Percentiles rank a stretch among this genome's conserved stretches.
Conservation (phyloP, 352 stramenopile species). For the Aphanomyces euteiches region DNA sequence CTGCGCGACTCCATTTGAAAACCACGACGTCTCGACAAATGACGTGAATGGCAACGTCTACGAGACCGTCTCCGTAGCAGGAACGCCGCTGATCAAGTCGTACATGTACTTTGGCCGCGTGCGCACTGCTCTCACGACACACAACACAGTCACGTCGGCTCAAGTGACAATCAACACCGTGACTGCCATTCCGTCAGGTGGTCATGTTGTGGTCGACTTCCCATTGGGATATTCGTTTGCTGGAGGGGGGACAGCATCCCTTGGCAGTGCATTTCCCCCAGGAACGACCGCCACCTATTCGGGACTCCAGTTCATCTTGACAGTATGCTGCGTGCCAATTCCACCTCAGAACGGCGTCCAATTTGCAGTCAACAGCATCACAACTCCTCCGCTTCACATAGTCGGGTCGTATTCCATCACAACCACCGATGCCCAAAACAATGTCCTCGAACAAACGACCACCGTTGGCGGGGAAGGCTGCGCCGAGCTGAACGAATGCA, state of each 20-base stretch:
- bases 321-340: conserved; percentile 39
- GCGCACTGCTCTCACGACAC: conserved; percentile 41
- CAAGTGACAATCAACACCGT: conserved; percentile 46
- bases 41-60: conserved; percentile 47
- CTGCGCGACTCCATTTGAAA: conserved; percentile 41
- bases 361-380: conserved; percentile 49
- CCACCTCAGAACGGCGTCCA: conserved; percentile 34
- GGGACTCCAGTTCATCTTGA: conserved; percentile 37
- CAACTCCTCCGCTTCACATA: conserved; percentile 42
- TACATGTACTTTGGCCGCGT: conserved; percentile 51
- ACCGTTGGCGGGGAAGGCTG: conserved; percentile 64
- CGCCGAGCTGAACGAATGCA: conserved; percentile 77
- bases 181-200: conserved; percentile 40
- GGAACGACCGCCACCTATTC: conserved; percentile 40
- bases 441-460: conserved; percentile 53
- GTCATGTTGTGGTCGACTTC: conserved; percentile 50
- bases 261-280: conserved; percentile 38
- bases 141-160: conserved; percentile 38
- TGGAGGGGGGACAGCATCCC: neutral
- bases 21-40: conserved; percentile 43
- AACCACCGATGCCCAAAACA: conserved; percentile 42
- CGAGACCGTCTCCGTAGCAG: conserved; percentile 40
- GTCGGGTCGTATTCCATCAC: conserved; percentile 51
- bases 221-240: conserved; percentile 36
- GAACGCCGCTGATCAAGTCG: conserved; percentile 64